Evolutionary conservation across 768 basidiomycete species (phyloP).

Genomic region (Rubroboletus satanas): DNA sequence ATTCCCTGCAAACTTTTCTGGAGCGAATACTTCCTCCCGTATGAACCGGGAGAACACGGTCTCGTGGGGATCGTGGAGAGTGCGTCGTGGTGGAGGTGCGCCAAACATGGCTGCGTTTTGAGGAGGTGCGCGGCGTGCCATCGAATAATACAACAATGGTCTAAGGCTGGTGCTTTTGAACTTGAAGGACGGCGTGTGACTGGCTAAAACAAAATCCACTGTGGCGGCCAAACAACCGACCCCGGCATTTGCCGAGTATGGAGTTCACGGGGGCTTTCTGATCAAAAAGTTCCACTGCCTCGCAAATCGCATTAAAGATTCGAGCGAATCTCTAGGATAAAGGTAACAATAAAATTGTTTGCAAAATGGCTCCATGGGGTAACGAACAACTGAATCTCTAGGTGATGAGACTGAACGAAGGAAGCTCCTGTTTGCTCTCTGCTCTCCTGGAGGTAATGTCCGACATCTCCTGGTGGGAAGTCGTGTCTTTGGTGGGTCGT

Average conservation of each 20-base stretch:
- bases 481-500: neutral
- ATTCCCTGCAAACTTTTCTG: slow-evolving; percentile 74
- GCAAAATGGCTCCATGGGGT: neutral
- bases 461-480: neutral
- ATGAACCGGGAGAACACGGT: slow-evolving; percentile 52
- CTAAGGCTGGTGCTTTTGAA: neutral
- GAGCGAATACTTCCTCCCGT: slow-evolving; percentile 64
- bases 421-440: neutral
- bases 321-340: neutral
- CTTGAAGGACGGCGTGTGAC: neutral
- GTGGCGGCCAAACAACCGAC: neutral
- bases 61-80: slow-evolving; percentile 56
- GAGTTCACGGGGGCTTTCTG: slow-evolving; percentile 2
- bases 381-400: neutral
- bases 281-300: neutral
- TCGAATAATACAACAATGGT: slow-evolving; percentile 25
- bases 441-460: neutral
- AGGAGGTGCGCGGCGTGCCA: slow-evolving; percentile 70
- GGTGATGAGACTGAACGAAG: neutral
- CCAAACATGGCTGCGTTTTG: slow-evolving; percentile 52
- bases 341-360: neutral
- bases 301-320: neutral
- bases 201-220: neutral
- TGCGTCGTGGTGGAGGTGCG: slow-evolving; percentile 37
- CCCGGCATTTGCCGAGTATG: slow-evolving; percentile 16